A percentile compares a stretch with the other conserved stretches of the same genome.
Conservation (phyloP, 2,329 filamentous ascomycete species). For the Clarireedia paspali region DNA sequence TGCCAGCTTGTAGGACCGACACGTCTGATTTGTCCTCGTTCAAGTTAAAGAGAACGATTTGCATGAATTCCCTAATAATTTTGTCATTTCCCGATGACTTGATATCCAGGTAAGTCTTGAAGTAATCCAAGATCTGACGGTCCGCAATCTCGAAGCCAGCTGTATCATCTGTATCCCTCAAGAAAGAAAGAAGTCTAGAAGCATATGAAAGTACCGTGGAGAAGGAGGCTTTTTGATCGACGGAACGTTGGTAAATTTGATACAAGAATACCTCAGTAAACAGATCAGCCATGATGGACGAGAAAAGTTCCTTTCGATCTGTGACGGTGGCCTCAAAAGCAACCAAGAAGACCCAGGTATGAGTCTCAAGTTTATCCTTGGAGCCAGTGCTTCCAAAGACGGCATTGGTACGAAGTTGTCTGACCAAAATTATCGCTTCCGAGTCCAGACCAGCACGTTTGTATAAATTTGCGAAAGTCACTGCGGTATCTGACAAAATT, state of each 20-base stretch:
- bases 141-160: conserved; percentile 30
- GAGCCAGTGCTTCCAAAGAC: conserved; percentile 35
- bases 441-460: conserved; percentile 35
- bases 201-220: conserved; percentile 30
- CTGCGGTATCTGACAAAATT: conserved; percentile 41
- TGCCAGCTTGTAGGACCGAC: conserved; percentile 33
- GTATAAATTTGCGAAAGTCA: conserved; percentile 36
- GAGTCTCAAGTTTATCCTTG: conserved; percentile 25
- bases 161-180: conserved; percentile 32
- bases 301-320: conserved; percentile 29
- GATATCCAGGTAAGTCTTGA: conserved; percentile 23
- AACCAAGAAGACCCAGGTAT: conserved; percentile 38
- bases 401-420: conserved; percentile 42
- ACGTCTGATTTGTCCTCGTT: conserved; percentile 29
- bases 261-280: conserved; percentile 37
- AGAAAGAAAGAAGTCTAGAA: conserved; percentile 24
- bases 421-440: conserved; percentile 34
- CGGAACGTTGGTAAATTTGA: conserved; percentile 32
- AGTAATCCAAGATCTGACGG: conserved; percentile 31
- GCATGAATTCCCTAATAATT: conserved; percentile 19
- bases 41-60: conserved; percentile 18
- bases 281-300: conserved; percentile 36
- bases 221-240: conserved; percentile 33
- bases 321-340: conserved; percentile 36
- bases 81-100: conserved; percentile 28